Conservation (phyloP, 345 rosid species). For the Citrus mangshanensis region DNA sequence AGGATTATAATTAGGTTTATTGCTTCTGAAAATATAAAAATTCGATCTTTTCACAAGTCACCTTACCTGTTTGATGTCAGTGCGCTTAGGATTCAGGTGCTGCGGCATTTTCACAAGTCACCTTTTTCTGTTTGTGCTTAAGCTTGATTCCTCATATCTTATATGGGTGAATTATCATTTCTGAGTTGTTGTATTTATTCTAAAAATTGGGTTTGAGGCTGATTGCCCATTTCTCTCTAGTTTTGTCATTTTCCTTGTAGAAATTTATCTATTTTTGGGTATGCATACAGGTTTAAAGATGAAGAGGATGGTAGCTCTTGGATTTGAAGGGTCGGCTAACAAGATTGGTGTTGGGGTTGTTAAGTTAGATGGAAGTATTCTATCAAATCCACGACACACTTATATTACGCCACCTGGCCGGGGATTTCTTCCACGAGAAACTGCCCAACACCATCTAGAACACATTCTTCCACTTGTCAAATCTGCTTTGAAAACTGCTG, state of each 20-base stretch:
- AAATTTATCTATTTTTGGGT: not conserved
- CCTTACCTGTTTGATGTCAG: not conserved
- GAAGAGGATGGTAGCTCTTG: constrained; percentile 80
- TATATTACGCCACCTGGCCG: constrained; percentile 97
- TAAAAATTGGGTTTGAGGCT: not conserved
- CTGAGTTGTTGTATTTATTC: not conserved
- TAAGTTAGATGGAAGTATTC: constrained; percentile 69
- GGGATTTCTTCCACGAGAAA: constrained; percentile 93
- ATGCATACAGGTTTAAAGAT: constrained; percentile 17
- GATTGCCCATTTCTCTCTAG: not conserved
- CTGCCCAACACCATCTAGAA: constrained; percentile 86
- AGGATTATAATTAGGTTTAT: not conserved
- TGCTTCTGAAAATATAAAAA: not conserved
- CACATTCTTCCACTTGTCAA: constrained; percentile 80
- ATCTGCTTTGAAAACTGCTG: constrained; percentile 63
- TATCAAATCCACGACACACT: constrained; percentile 93
- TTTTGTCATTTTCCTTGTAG: not conserved
- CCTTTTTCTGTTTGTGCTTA: not conserved
- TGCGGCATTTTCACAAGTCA: not conserved
- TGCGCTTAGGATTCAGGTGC: not conserved
- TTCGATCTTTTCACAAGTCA: not conserved
- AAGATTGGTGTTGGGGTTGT: constrained; percentile 92
- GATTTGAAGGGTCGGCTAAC: constrained; percentile 96
- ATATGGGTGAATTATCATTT: not conserved
- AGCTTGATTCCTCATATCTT: not conserved